Percentiles rank a stretch among this genome's conserved stretches.
Conservation (phyloP, 306 rosid genomes). For the Begonia loranthoides region DNA sequence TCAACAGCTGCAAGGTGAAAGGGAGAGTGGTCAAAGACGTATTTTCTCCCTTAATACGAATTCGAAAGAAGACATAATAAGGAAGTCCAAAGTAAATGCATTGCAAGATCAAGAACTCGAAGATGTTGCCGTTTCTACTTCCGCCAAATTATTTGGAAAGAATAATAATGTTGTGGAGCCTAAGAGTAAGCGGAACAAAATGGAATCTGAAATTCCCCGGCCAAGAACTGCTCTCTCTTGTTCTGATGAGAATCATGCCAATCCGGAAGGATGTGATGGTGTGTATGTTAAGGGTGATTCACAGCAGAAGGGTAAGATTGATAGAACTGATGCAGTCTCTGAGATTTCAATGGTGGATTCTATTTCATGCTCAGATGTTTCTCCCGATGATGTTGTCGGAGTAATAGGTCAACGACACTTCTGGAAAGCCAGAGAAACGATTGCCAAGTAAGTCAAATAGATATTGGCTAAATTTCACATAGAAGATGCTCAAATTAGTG, state of each 20-base stretch:
- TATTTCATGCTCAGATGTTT: slow-evolving; percentile 26
- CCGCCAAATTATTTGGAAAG: neutral
- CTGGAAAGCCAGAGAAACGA: slow-evolving; percentile 85
- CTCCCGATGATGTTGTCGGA: slow-evolving; percentile 77
- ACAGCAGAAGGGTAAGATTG: slow-evolving; percentile 18
- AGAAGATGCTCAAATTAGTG: too few species aligned
- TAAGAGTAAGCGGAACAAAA: slow-evolving; percentile 25
- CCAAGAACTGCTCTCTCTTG: slow-evolving; percentile 14
- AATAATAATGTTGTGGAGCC: slow-evolving; percentile 3
- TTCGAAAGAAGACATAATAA: neutral
- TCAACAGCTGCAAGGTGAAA: neutral
- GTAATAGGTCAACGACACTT: slow-evolving; percentile 73
- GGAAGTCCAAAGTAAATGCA: neutral
- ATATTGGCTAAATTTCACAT: too few species aligned
- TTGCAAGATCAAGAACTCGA: neutral
- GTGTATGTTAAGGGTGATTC: slow-evolving; percentile 19
- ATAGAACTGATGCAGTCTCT: slow-evolving; percentile 39
- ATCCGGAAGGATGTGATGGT: slow-evolving; percentile 25
- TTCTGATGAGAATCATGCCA: slow-evolving; percentile 18
- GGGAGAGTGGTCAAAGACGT: neutral
- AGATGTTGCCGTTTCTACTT: neutral
- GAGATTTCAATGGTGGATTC: slow-evolving; percentile 47
- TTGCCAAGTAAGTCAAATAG: slow-evolving; percentile 38
- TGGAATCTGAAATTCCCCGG: slow-evolving; percentile 14
- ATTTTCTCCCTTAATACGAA: neutral